These are phyloP conservation scores for Plectranthus barbatus DNA, from an alignment of 257 asterid genomes.

Conservation along the genomic window DNA sequence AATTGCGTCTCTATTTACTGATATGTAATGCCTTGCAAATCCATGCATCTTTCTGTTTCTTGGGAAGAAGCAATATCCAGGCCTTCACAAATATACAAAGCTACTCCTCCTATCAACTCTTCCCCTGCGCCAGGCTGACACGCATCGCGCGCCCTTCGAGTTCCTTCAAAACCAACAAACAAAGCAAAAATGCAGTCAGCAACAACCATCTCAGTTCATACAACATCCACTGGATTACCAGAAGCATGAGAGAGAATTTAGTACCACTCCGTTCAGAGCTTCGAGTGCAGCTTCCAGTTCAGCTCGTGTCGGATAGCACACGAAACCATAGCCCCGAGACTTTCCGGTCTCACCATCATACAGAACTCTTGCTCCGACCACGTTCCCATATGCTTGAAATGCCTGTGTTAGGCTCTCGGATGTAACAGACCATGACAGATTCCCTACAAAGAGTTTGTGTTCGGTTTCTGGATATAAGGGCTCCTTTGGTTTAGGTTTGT, in stretches of 20 bases:
- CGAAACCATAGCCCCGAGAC: slow-evolving; percentile 93
- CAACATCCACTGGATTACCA: neutral
- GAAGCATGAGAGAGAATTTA: neutral
- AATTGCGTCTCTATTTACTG: neutral
- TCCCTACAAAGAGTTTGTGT: slow-evolving; percentile 77
- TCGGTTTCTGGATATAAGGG: slow-evolving; percentile 89
- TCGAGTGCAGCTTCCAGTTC: slow-evolving; percentile 74
- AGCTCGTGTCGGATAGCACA: slow-evolving; percentile 43
- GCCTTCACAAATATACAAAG: slow-evolving; percentile 13
- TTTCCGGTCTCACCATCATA: slow-evolving; percentile 75
- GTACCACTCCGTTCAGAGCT: slow-evolving; percentile 80
- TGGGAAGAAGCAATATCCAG: neutral
- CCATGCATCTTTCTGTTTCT: neutral
- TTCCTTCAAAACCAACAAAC: slow-evolving; percentile 38
- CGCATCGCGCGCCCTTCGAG: slow-evolving; percentile 73
- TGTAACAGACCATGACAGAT: slow-evolving; percentile 67
- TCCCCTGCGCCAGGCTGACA: slow-evolving; percentile 72
- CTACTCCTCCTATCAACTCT: slow-evolving; percentile 35
- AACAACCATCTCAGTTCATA: neutral
- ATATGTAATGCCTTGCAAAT: neutral
- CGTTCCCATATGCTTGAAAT: slow-evolving; percentile 54
- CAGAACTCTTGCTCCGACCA: slow-evolving; percentile 76
- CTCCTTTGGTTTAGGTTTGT: slow-evolving; percentile 76
- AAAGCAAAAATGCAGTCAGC: neutral
- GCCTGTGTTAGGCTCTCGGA: slow-evolving; percentile 57